A percentile compares a stretch with the other conserved stretches of the same genome.
Evolutionary conservation across 805 yeast species (phyloP).

Genomic region (Sungouiozyma ichnusensis): DNA sequence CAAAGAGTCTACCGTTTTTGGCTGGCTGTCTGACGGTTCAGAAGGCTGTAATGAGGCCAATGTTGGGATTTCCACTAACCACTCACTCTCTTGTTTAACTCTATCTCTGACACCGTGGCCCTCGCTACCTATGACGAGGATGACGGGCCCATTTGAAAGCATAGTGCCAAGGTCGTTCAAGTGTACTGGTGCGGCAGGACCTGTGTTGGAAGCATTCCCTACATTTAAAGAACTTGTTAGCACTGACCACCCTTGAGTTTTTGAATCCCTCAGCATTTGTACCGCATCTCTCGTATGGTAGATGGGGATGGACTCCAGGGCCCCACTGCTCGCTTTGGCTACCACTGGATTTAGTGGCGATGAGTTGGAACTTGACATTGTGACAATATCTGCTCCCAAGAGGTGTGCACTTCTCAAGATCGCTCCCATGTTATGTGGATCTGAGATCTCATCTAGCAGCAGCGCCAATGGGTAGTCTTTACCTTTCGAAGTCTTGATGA

Average conservation of each 20-base stretch:
- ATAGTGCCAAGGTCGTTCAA: slow-evolving; percentile 29
- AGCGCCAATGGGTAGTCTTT: slow-evolving; percentile 53
- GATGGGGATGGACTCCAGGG: slow-evolving; percentile 62
- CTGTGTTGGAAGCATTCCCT: slow-evolving; percentile 29
- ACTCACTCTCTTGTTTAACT: slow-evolving; percentile 47
- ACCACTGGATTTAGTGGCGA: slow-evolving; percentile 72
- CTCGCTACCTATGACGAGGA: slow-evolving; percentile 77
- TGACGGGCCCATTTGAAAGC: slow-evolving; percentile 42
- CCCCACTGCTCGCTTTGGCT: slow-evolving; percentile 75
- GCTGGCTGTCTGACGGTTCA: slow-evolving; percentile 7
- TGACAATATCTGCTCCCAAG: slow-evolving; percentile 72
- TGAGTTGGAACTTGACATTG: slow-evolving; percentile 57
- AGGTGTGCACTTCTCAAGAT: slow-evolving; percentile 69
- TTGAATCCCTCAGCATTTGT: slow-evolving; percentile 47
- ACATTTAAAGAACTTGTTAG: slow-evolving; percentile 44
- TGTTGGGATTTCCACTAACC: slow-evolving; percentile 28
- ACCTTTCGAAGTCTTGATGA: slow-evolving; percentile 4
- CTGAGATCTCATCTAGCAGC: slow-evolving; percentile 69
- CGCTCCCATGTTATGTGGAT: slow-evolving; percentile 84
- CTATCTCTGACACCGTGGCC: slow-evolving; percentile 71
- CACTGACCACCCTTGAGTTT: slow-evolving; percentile 50
- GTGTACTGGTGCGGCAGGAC: slow-evolving; percentile 31
- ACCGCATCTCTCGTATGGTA: slow-evolving; percentile 50
- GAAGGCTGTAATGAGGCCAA: slow-evolving; percentile 1
- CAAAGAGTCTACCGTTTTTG: slow-evolving; percentile 53